phyloP scores from a whole-genome alignment of 164 flowering plant species.

The Protea cynaroides region DNA sequence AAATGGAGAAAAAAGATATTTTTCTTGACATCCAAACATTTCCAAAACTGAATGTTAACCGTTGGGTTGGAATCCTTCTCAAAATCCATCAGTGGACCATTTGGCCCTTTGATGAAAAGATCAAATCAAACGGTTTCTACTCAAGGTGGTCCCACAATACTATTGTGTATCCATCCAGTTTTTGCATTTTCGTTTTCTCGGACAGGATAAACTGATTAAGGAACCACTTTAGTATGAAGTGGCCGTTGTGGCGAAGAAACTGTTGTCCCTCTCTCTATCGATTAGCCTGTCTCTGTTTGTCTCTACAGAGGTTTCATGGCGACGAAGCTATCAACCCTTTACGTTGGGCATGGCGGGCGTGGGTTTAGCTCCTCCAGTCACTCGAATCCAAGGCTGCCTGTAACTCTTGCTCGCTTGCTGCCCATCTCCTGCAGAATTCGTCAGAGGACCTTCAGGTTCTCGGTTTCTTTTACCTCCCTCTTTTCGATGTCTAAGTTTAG shows the following conservation, averaged over 20 bases:
- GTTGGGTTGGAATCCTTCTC: too few species aligned
- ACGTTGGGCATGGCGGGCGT: conserved; percentile 28
- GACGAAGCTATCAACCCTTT: conserved; percentile 32
- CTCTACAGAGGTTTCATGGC: conserved; percentile 27
- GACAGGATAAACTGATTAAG: too few species aligned
- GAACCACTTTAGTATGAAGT: background rate
- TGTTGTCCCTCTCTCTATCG: too few species aligned
- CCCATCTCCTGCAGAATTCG: conserved; percentile 53
- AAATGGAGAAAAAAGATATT: too few species aligned
- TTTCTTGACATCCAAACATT: too few species aligned
- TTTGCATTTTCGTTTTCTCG: too few species aligned
- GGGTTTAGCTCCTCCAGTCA: conserved; percentile 14
- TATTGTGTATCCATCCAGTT: too few species aligned
- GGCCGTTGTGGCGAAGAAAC: conserved; percentile 13
- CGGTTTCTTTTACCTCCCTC: background rate
- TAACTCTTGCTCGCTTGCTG: conserved; percentile 24
- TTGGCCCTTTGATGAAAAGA: too few species aligned
- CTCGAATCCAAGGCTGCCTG: conserved; percentile 16
- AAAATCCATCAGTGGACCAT: too few species aligned
- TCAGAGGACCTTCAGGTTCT: conserved; percentile 47
- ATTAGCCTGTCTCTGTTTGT: background rate
- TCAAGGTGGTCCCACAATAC: too few species aligned
- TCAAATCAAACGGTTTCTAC: too few species aligned
- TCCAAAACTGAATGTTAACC: too few species aligned
- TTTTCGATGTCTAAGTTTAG: background rate